Base-by-base conservation (phyloP, 257 asterid genomes). In the Capsicum chinense region DNA sequence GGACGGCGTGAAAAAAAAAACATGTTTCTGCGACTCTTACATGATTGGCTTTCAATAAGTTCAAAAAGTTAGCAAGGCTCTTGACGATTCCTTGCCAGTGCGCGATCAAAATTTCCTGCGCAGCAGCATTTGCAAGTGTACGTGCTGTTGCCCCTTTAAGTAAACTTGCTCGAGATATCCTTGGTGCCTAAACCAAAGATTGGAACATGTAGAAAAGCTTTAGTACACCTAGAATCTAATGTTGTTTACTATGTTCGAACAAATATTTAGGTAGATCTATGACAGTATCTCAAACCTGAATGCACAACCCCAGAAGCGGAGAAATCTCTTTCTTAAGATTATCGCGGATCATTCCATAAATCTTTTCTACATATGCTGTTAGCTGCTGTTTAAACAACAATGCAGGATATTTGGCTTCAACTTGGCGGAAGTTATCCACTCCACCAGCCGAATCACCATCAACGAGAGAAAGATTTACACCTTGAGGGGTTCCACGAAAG, bases 371-470 rank as follows among this genome's bases (percentile, higher is more conserved):
- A 56, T 83, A 83, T 67, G 85, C 85, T 83, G 85, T 83, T 67
- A 83, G 85, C 80, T 83, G 85, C 80, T 83, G 85, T 60, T 83
- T 96, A 87, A 96, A 96, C 73, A 96, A 92, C 85, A 97, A 89
- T 19, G 99, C 98, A 48, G 99, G 99, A 93, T 97, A 97, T 82
- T 95, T 97, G 84, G 99, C 99, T 88, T 97, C 99, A 86, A 97
- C 98, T 89, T 93, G 98, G 82, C 92, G 93, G 82, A 92, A 85
- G 71, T 88, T 85, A 81, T 88, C 90, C 86, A 80, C 89, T 78
- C 90, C 88, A 84, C 95, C 92, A 37, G 90, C 87, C 50, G 93
- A 86, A 80, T 92, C 95, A 83, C 89, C 95, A 83, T 81, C 90
- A 79, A 93, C 86, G 56, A 91, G 85, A 81, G 99, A 92, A 87